Evolutionary conservation across 2,329 filamentous ascomycete species (phyloP), one percentile per base, ranked within the genome.

Genomic region (Raffaelea arxii): DNA sequence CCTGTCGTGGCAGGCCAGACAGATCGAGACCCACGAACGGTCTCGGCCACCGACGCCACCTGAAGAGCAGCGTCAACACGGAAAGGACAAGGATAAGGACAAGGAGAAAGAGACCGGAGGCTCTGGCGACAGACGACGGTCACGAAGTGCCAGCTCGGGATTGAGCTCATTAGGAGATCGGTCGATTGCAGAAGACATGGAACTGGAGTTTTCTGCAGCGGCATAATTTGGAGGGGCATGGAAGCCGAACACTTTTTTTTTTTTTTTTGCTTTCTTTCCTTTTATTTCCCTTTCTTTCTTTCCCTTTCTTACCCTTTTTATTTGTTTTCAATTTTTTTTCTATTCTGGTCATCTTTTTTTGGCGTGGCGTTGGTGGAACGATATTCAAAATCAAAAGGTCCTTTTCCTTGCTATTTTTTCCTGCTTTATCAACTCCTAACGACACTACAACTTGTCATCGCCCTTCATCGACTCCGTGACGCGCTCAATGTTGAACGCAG

Each of bases 401-500:
- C n/a, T n/a, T n/a, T n/a, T n/a, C n/a, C n/a, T n/a, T n/a, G n/a
- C n/a, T n/a, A n/a, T 40, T 10, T 36, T 35, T 45, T 35, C 12
- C 18, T 24, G 16, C 32, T 32, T 44, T 25, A 24, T n/a, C 24
- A 18, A 41, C 14, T 14, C n/a, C 23, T 38, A 9, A 7, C 35
- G 7, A 3, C 23, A 22, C 11, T 44, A 53, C 36, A 55, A 25
- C 44, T 53, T 53, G 43, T 55, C 53, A 22, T 55, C 53, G 24
- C 49, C 51, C 41, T 35, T 46, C 48, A 51, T 56, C 9, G 46
- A 51, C 53, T 65, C 62, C 3, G 55, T 61, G 11, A 66, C 73
- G 12, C 78, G 74, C 57, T 84, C 79, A 44, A 89, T 62, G 62
- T 88, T 89, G 60, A 89, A 87, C 1, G 84, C 84, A 1, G 84